A percentile compares a stretch with the other conserved stretches of the same genome.
Conservation (phyloP, 768 basidiomycete species). For the Pisolithus albus region DNA sequence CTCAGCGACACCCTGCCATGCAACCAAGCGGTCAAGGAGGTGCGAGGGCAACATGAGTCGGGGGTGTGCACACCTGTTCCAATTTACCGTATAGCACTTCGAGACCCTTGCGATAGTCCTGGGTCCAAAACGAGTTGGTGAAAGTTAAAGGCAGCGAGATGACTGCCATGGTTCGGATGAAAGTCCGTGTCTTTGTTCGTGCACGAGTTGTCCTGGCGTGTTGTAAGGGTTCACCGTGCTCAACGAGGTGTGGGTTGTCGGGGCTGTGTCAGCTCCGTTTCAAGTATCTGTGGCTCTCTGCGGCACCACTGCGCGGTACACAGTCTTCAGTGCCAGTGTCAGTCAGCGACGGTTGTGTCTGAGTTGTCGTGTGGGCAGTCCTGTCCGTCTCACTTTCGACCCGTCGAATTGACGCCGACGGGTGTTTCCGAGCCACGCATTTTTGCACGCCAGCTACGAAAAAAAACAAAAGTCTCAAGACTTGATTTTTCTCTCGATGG, state of each 20-base stretch:
- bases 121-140: constrained; percentile 91
- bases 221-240: background rate
- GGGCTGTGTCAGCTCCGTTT: background rate
- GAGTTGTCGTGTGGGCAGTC: too few relatives aligned
- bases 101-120: constrained; percentile 80
- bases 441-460: background rate
- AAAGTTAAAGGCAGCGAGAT: constrained; percentile 85
- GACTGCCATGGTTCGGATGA: constrained; percentile 57
- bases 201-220: background rate
- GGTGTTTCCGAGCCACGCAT: too few relatives aligned
- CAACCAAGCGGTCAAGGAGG: constrained; percentile 9
- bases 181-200: background rate
- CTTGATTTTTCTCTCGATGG: constrained; percentile 35
- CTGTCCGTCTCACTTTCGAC: too few relatives aligned
- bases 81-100: constrained; percentile 71
- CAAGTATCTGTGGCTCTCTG: background rate
- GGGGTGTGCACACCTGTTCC: constrained; percentile 51
- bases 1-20: constrained; percentile 65
- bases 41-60: background rate
- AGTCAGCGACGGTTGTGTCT: background rate
- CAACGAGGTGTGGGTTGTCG: background rate
- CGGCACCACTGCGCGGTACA: background rate
- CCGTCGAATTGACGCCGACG: too few relatives aligned
- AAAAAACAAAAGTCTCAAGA: background rate
- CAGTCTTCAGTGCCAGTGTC: background rate